phyloP scores from a whole-genome alignment of 208 protist genomes.

The Acanthamoeba lenticulata region DNA sequence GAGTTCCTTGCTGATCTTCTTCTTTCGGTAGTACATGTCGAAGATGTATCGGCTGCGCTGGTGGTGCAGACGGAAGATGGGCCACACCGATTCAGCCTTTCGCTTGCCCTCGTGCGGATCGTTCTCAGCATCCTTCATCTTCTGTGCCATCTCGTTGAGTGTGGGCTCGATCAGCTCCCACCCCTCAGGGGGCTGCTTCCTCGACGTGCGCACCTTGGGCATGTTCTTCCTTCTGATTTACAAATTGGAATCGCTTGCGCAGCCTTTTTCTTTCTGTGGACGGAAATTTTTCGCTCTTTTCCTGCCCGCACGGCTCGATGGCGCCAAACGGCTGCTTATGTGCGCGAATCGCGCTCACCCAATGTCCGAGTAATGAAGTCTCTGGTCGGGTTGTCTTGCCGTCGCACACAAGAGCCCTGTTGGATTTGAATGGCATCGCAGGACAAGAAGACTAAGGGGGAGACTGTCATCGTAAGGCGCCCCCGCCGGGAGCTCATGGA shows the following conservation, averaged over 20 bases:
- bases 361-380: no score
- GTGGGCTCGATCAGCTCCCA: constrained; percentile 87
- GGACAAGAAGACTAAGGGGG: no score
- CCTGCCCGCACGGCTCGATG: neutral
- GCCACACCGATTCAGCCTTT: constrained; percentile 85
- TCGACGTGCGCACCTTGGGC: constrained; percentile 64
- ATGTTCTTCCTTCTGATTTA: neutral
- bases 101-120: constrained; percentile 90
- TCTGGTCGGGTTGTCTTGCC: no score
- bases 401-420: neutral
- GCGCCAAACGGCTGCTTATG: no score
- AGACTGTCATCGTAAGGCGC: neutral
- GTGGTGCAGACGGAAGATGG: constrained; percentile 88
- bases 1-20: constrained; percentile 86
- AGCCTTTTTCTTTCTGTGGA: constrained; percentile 17
- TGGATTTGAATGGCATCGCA: no score
- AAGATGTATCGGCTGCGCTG: constrained; percentile 89
- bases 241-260: neutral
- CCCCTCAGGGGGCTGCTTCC: constrained; percentile 81
- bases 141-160: constrained; percentile 85
- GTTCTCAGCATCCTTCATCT: constrained; percentile 88
- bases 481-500: constrained; percentile 32
- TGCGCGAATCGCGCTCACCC: no score
- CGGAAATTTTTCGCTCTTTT: neutral
- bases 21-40: constrained; percentile 88